phyloP scores from a whole-genome alignment of 2,329 filamentous ascomycete species.

The Endothia cerciana region DNA sequence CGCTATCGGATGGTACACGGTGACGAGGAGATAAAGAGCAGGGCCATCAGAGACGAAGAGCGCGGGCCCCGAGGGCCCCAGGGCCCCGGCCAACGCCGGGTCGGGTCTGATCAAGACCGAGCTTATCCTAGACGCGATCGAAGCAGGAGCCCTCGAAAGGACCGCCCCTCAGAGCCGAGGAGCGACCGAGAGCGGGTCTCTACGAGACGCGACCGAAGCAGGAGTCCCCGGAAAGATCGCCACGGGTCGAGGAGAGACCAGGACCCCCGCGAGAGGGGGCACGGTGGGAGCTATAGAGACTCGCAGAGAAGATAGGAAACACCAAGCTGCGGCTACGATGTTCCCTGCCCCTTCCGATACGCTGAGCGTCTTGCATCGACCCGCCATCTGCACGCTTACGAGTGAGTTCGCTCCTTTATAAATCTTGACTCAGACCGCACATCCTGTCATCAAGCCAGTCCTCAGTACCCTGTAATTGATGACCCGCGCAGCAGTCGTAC shows the following conservation, averaged over 20 bases:
- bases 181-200: slow-evolving; percentile 35
- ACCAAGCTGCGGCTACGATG: neutral
- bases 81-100: slow-evolving; percentile 10
- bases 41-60: slow-evolving; percentile 8
- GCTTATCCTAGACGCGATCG: slow-evolving; percentile 48
- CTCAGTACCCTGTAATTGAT: neutral
- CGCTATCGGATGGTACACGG: slow-evolving; percentile 83
- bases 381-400: neutral
- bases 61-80: slow-evolving; percentile 4
- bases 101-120: slow-evolving; percentile 14
- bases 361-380: neutral
- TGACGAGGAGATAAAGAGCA: slow-evolving; percentile 65
- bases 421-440: neutral
- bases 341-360: neutral
- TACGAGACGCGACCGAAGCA: slow-evolving; percentile 51
- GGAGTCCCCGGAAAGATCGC: slow-evolving; percentile 35
- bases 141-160: slow-evolving; percentile 39
- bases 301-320: slow-evolving; percentile 28
- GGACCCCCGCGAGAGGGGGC: slow-evolving; percentile 36
- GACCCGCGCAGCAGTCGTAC: neutral
- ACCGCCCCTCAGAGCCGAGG: slow-evolving; percentile 30
- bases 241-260: slow-evolving; percentile 30
- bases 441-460: neutral
- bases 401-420: slow-evolving; percentile 4
- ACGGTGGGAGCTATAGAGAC: slow-evolving; percentile 38